Evolutionary conservation across 2,329 filamentous ascomycete genomes (phyloP).

Genomic region (Huntiella decipiens): DNA sequence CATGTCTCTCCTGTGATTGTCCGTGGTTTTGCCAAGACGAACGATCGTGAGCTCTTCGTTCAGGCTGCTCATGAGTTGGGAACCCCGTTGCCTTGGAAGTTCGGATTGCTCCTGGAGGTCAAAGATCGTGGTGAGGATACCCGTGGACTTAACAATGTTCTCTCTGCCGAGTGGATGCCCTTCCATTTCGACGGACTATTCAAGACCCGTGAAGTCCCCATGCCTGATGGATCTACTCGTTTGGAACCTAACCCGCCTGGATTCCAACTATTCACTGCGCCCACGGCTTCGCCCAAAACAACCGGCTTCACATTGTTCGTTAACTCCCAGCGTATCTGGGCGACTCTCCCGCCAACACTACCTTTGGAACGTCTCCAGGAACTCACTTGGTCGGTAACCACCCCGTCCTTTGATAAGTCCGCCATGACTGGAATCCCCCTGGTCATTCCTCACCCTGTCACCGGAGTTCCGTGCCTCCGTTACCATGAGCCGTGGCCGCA

Average conservation of each 20-base stretch:
- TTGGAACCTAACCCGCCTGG: slow-evolving; percentile 25
- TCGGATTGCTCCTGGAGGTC: slow-evolving; percentile 31
- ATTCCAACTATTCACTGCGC: slow-evolving; percentile 34
- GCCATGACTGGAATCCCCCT: slow-evolving; percentile 26
- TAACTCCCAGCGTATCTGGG: slow-evolving; percentile 29
- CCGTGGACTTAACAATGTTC: slow-evolving; percentile 27
- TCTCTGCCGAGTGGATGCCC: slow-evolving; percentile 35
- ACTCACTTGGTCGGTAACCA: slow-evolving; percentile 30
- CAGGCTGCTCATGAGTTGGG: slow-evolving; percentile 29
- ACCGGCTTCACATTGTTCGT: slow-evolving; percentile 37
- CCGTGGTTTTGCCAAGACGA: slow-evolving; percentile 30
- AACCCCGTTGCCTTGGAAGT: slow-evolving; percentile 30
- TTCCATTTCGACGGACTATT: slow-evolving; percentile 40
- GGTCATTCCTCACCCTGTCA: slow-evolving; percentile 26
- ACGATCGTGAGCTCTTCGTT: slow-evolving; percentile 25
- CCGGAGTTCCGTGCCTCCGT: slow-evolving; percentile 27
- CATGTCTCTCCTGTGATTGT: slow-evolving; percentile 33
- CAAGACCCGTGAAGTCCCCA: slow-evolving; percentile 26
- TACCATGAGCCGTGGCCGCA: slow-evolving; percentile 37
- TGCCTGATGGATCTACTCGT: slow-evolving; percentile 23
- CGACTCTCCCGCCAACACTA: slow-evolving; percentile 23
- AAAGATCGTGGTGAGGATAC: slow-evolving; percentile 27
- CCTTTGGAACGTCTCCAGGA: slow-evolving; percentile 19
- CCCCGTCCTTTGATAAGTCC: slow-evolving; percentile 26
- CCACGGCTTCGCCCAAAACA: slow-evolving; percentile 26